These are phyloP conservation scores for Chaetomium sp. DNA, from an alignment of 2,329 filamentous ascomycete species.

Conservation along the genomic window DNA sequence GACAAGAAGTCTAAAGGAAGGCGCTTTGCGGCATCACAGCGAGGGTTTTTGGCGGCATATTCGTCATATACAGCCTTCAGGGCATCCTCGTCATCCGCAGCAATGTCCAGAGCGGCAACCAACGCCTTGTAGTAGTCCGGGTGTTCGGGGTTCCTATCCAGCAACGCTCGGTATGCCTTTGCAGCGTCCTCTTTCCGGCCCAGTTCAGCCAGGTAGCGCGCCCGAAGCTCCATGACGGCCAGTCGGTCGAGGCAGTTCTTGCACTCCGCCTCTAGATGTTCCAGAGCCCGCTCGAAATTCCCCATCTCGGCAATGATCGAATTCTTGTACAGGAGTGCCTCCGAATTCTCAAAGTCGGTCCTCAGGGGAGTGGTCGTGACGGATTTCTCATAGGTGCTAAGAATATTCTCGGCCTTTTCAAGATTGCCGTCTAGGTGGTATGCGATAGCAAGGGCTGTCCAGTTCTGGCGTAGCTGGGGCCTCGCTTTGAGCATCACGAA, in stretches of 20 bases:
- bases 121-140: conserved; percentile 82
- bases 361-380: conserved; percentile 77
- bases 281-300: conserved; percentile 77
- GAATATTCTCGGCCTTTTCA: conserved; percentile 81
- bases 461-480: conserved; percentile 83
- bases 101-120: conserved; percentile 66
- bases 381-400: conserved; percentile 91
- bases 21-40: conserved; percentile 81
- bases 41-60: conserved; percentile 78
- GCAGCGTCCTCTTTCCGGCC: conserved; percentile 77
- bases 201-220: conserved; percentile 79
- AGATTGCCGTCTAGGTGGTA: conserved; percentile 88
- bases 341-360: conserved; percentile 86
- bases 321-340: conserved; percentile 95
- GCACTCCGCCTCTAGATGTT: conserved; percentile 77
- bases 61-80: conserved; percentile 74
- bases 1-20: conserved; percentile 87
- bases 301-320: conserved; percentile 88
- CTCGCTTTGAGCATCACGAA: conserved; percentile 83
- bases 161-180: conserved; percentile 74
- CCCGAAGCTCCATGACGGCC: conserved; percentile 81
- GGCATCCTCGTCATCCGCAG: conserved; percentile 57
- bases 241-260: conserved; percentile 82
- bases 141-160: conserved; percentile 88
- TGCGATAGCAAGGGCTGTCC: conserved; percentile 95